Percentiles rank a stretch among this genome's conserved stretches.
Conservation (phyloP, 1,139 yeast species). For the Taphrina communis region DNA sequence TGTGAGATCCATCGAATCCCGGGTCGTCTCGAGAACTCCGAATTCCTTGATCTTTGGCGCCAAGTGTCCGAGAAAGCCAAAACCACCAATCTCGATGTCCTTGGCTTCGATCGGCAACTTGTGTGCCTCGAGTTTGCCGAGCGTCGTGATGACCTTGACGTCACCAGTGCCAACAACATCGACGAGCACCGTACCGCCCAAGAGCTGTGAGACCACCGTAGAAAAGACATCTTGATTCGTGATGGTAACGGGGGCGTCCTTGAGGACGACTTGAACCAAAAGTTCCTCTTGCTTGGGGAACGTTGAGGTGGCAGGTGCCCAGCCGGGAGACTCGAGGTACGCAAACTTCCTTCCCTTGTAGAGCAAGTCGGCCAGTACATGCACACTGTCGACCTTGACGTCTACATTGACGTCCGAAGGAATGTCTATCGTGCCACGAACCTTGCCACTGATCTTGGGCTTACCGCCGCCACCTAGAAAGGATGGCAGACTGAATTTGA, state of each 20-base stretch:
- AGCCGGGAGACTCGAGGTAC: conserved; percentile 31
- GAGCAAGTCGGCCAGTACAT: conserved; percentile 27
- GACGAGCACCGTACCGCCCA: conserved; percentile 28
- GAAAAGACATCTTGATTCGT: conserved; percentile 37
- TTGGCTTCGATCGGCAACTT: conserved; percentile 33
- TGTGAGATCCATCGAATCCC: conserved; percentile 22
- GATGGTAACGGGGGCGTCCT: conserved; percentile 38
- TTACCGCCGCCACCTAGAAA: conserved; percentile 32
- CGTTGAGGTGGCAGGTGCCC: conserved; percentile 36
- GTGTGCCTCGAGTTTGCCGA: conserved; percentile 34
- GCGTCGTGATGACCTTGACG: conserved; percentile 18
- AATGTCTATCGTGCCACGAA: conserved; percentile 27
- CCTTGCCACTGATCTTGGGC: conserved; percentile 37
- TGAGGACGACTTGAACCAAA: conserved; percentile 17
- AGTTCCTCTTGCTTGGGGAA: conserved; percentile 9
- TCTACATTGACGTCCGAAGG: conserved; percentile 28
- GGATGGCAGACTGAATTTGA: conserved; percentile 30
- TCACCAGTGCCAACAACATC: conserved; percentile 32
- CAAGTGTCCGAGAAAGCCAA: conserved; percentile 25
- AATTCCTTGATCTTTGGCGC: conserved; percentile 11
- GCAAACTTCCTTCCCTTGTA: conserved; percentile 29
- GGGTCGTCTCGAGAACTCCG: conserved; percentile 26
- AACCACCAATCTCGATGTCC: conserved; percentile 33
- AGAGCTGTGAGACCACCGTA: conserved; percentile 16
- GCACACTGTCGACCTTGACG: conserved; percentile 31